A percentile compares a stretch with the other conserved stretches of the same genome.
These are phyloP conservation scores for Cornus suecica DNA, from an alignment of 148 eudicot species.

Conservation along the genomic window DNA sequence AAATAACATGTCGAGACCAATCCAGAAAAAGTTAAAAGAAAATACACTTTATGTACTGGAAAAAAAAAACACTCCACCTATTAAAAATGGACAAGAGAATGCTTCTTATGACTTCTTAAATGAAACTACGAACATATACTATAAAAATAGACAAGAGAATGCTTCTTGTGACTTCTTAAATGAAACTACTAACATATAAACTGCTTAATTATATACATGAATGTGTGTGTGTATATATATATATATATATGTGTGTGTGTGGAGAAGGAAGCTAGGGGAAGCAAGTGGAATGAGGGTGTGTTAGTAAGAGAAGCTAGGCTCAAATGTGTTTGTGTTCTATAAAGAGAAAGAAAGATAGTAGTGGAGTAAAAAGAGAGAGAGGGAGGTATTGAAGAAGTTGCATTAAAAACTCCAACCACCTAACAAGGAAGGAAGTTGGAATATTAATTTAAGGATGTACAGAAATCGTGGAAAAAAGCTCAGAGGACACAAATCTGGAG, in stretches of 20 bases:
- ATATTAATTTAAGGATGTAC: slow-evolving; percentile 23
- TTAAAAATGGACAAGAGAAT: neutral
- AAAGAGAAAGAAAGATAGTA: neutral
- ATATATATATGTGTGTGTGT: neutral
- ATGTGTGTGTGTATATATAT: neutral
- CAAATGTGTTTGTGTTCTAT: neutral
- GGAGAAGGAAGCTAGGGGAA: neutral
- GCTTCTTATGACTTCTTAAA: neutral
- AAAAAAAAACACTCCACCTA: neutral
- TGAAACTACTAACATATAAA: neutral
- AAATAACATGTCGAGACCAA: neutral
- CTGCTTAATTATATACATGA: neutral
- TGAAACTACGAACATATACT: neutral
- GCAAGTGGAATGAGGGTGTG: neutral
- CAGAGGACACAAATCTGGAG: slow-evolving; percentile 21
- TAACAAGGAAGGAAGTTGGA: slow-evolving; percentile 23
- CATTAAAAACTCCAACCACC: slow-evolving; percentile 32
- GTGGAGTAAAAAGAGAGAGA: neutral
- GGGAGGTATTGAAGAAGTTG: slow-evolving; percentile 16
- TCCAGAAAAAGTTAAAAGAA: too few species aligned
- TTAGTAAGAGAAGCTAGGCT: neutral
- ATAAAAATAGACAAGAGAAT: neutral
- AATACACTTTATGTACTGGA: neutral
- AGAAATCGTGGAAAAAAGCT: slow-evolving; percentile 23
- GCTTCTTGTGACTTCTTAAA: neutral